Percentiles rank a stretch among this genome's conserved stretches.
phyloP scores from a whole-genome alignment of 176 grass and related monocot genomes.

The Phoenix roebelenii region DNA sequence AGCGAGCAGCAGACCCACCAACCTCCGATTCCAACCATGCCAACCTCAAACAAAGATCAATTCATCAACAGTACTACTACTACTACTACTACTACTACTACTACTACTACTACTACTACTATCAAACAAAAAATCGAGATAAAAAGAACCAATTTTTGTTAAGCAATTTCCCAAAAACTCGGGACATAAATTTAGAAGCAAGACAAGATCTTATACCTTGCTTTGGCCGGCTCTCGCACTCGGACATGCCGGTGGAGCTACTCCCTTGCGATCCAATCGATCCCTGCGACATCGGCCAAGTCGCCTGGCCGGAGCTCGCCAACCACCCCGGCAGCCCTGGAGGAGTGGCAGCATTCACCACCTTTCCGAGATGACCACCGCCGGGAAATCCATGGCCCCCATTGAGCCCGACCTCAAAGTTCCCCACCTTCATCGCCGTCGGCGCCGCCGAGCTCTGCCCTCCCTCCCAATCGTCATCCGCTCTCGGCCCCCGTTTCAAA shows the following conservation, averaged over 20 bases:
- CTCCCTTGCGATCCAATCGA: conserved; percentile 14
- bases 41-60: too few species aligned
- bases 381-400: too few species aligned
- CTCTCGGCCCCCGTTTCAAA: conserved; percentile 19
- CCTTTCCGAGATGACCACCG: not conserved
- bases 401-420: not conserved
- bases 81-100: too few species aligned
- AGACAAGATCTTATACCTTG: not conserved
- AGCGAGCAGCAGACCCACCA: too few species aligned
- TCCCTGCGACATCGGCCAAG: conserved; percentile 11
- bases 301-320: conserved; percentile 20
- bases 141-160: not conserved
- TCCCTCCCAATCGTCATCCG: conserved; percentile 20
- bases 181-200: not conserved
- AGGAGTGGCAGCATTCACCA: conserved; percentile 1
- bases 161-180: too few species aligned
- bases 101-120: too few species aligned
- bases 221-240: not conserved
- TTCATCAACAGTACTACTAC: too few species aligned
- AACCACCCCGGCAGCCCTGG: not conserved
- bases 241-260: not conserved
- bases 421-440: not conserved
- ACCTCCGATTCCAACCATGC: too few species aligned
- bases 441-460: not conserved
- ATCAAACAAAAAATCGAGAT: too few species aligned